Base-by-base conservation (phyloP, 2,329 filamentous ascomycete genomes). In the Diplodia seriata region DNA sequence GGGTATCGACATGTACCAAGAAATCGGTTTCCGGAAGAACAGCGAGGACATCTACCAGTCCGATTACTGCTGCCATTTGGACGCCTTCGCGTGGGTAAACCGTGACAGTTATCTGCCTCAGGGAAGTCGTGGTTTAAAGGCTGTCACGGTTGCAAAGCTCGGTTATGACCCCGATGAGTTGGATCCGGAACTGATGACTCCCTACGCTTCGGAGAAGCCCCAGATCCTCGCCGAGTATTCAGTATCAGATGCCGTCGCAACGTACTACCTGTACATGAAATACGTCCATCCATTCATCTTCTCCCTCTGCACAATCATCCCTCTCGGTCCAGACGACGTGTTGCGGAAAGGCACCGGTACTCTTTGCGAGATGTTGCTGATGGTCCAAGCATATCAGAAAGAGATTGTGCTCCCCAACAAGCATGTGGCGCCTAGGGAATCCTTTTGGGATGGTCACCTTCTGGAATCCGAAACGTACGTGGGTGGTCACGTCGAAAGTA, bases 281-380 rank as follows among this genome's bases (percentile, higher is more conserved):
- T 99, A 99, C 79, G 92, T 99, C n/a, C 95, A 99, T 78, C 95
- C 95, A 3, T 99, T 99, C 83, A 95, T 99, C 78, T 99, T 99
- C 85, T 98, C 96, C 1, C 84, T 99, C 0, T 99, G 95, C 81
- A 99, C 94, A 1, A 97, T 99, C 81, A 85, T 99, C 77, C 95
- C 95, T 0, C 85, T 99, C 1, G 93, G 92, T 54, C 93, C 94
- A 40, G 94, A 99, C 75, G 95, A 98, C 76, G 92, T 94, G 1
- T 80, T 98, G 73, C 88, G 95, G 72, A 99, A 99, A 79, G 95
- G 95, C 77, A 99, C 95, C 0, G 95, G 95, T 79, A 99, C 95
- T 0, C 86, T 99, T n/a, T 99, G 95, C 78, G 95, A 99, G 81
- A 99, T 99, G 95, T 83, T 99, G 77, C 86, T 99, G 75, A 99